A percentile compares a stretch with the other conserved stretches of the same genome.
phyloP scores from a whole-genome alignment of 495 filamentous ascomycete species.

The Penicillium canariense region DNA sequence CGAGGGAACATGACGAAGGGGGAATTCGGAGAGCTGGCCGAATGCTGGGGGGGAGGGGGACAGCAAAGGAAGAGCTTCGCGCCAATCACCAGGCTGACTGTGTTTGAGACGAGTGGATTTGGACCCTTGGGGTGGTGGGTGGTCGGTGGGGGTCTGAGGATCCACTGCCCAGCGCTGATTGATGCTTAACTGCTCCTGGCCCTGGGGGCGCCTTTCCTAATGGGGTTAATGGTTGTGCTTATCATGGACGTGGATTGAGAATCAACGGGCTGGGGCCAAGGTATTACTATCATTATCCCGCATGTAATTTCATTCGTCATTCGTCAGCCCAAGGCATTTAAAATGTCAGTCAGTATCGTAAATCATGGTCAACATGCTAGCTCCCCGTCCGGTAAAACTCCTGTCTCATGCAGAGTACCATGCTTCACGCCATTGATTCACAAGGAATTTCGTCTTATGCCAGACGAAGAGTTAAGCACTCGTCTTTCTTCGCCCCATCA shows the following conservation, averaged over 20 bases:
- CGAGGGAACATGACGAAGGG: slow-evolving; percentile 6
- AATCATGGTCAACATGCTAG: background rate
- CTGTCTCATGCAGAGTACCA: background rate
- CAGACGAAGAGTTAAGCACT: background rate
- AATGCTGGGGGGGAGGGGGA: background rate
- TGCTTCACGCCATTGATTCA: background rate
- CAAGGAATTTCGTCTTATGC: background rate
- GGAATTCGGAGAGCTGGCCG: background rate
- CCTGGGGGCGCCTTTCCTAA: background rate
- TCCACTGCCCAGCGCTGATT: slow-evolving; percentile 5
- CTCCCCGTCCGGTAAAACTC: background rate
- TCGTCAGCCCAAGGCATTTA: no score
- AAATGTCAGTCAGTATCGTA: background rate
- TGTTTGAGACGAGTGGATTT: background rate
- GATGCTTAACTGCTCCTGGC: background rate
- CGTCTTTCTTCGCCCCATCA: background rate
- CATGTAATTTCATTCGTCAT: no score
- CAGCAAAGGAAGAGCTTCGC: background rate
- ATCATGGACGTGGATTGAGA: background rate
- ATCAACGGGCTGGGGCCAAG: no score
- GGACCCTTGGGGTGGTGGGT: background rate
- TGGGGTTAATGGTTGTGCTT: background rate
- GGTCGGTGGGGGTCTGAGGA: background rate
- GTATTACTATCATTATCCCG: no score
- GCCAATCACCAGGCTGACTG: background rate